Base-by-base conservation (phyloP, 2,329 filamentous ascomycete genomes). In the Diplodia mutila region DNA sequence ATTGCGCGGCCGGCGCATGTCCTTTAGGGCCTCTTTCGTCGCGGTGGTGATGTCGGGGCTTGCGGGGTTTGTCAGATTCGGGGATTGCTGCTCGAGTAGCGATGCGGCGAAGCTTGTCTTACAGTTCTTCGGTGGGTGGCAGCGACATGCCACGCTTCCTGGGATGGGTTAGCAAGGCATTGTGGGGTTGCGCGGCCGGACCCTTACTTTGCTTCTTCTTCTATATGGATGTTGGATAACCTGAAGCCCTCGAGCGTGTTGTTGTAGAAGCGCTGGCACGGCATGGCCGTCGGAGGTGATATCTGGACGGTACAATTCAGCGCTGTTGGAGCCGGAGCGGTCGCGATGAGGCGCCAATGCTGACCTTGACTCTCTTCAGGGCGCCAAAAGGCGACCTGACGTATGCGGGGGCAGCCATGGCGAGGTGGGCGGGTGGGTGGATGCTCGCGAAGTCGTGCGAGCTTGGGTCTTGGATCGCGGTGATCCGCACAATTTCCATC, bases 401-500 rank as follows among this genome's bases (percentile, higher is more conserved):
- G 76, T 79, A 82, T 70, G 78, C 73, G 66, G 81, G 80, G 69
- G 77, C 74, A 67, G 82, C 79, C 82, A 84, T 84, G 42, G 65
- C 34, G 46, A n/a, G 42, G n/a, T 14, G 53, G 49, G 34, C 49
- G 59, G 9, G 42, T 57, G 21, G 39, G 27, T 39, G 63, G 25
- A 21, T 14, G 18, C 21, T n/a, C 18, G 52, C 16, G 53, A 32
- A 27, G 63, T 34, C 29, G 55, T n/a, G 37, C 32, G 42, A 46
- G 51, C 63, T 66, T 48, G 63, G 48, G 37, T 66, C 25, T 66
- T 12, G 39, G 23, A 29, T 54, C 21, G 16, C 49, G 54, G 65
- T 29, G 54, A 65, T 67, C 27, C 37, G 55, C 54, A 67, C 94
- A 29, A 93, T 92, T 65, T 97, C 84, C 0, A 93, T 93, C 80